phyloP scores from a whole-genome alignment of 192 early-diverging fungal species.

The Backusella tarrabulga region DNA sequence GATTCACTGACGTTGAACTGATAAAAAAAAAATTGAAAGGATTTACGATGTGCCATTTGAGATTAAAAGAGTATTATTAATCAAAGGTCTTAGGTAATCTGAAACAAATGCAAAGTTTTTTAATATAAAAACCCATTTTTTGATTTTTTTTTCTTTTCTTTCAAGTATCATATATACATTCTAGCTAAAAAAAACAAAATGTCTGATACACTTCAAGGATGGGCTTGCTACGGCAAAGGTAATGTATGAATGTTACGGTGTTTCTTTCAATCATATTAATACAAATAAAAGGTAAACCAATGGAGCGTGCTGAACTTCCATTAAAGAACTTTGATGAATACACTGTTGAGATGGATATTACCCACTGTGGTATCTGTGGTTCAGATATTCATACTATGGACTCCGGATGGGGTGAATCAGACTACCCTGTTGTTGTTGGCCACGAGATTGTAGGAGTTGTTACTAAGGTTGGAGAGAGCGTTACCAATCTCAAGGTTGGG shows the following conservation, averaged over 20 bases:
- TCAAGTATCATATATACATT: not conserved
- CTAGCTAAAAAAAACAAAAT: not conserved
- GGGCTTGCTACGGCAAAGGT: slow-evolving; percentile 29
- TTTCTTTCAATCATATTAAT: not conserved
- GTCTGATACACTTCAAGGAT: slow-evolving; percentile 28
- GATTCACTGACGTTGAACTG: no score
- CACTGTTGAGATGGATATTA: slow-evolving; percentile 47
- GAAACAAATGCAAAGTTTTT: not conserved
- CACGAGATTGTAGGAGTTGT: slow-evolving; percentile 56
- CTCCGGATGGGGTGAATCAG: slow-evolving; percentile 33
- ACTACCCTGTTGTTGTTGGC: slow-evolving; percentile 45
- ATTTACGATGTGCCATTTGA: no score
- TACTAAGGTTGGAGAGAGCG: slow-evolving; percentile 39
- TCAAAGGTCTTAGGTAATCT: not conserved
- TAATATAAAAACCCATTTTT: not conserved
- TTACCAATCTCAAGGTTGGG: slow-evolving; percentile 43
- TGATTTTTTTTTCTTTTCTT: no score
- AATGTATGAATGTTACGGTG: not conserved
- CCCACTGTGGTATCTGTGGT: slow-evolving; percentile 75
- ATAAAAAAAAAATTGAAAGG: no score
- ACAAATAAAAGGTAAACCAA: slow-evolving; percentile 14
- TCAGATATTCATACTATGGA: slow-evolving; percentile 74
- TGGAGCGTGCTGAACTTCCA: slow-evolving; percentile 23
- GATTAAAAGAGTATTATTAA: not conserved
- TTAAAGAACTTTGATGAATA: slow-evolving; percentile 34